Evolutionary conservation across 305 asterid species (phyloP).

Genomic region (Striga hermonthica): DNA sequence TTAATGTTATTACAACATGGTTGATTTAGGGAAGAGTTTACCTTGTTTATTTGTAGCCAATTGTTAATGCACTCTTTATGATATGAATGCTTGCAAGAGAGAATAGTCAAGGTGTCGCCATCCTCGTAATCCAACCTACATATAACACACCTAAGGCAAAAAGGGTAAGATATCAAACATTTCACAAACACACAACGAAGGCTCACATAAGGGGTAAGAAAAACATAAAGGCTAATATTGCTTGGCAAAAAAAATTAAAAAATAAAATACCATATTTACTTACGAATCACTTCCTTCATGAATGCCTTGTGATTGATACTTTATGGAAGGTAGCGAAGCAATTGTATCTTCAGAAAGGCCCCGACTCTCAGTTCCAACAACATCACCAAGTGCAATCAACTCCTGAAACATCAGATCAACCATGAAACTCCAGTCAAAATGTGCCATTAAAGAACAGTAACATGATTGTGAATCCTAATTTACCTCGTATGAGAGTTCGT

Average conservation of each 20-base stretch:
- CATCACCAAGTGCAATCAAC: slow-evolving; percentile 83
- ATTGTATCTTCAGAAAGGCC: slow-evolving; percentile 81
- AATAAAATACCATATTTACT: slow-evolving; percentile 33
- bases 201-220: neutral
- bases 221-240: neutral
- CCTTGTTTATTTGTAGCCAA: slow-evolving; percentile 89
- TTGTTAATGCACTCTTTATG: slow-evolving; percentile 81
- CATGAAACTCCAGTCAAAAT: slow-evolving; percentile 18
- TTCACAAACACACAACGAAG: neutral
- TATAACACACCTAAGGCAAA: slow-evolving; percentile 66
- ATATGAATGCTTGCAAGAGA: slow-evolving; percentile 79
- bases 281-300: slow-evolving; percentile 73
- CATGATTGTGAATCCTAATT: slow-evolving; percentile 10
- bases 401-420: slow-evolving; percentile 50
- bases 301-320: slow-evolving; percentile 49
- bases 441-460: slow-evolving; percentile 24
- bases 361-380: slow-evolving; percentile 88
- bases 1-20: slow-evolving; percentile 2
- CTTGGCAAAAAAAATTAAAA: slow-evolving; percentile 23
- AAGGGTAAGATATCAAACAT: slow-evolving; percentile 28
- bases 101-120: slow-evolving; percentile 70
- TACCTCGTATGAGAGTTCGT: slow-evolving; percentile 90
- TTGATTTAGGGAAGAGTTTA: slow-evolving; percentile 26
- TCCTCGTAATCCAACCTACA: slow-evolving; percentile 93
- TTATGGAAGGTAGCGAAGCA: slow-evolving; percentile 69